Conservation (phyloP, 345 rosid genomes). For the Arabidopsis suecica region DNA sequence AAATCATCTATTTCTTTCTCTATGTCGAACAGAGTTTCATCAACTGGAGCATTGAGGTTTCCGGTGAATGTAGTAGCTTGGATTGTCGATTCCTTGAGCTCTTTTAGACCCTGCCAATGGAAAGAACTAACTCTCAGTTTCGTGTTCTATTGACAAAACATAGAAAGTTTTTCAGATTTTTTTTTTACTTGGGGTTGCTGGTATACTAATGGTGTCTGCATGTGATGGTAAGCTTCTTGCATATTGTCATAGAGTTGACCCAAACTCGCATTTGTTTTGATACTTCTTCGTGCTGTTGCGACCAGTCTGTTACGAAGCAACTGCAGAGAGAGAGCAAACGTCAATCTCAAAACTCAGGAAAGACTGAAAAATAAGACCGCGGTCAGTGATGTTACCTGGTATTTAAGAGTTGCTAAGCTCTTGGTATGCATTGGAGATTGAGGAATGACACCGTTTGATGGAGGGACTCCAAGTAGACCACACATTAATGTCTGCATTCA, state of each 20-base stretch:
- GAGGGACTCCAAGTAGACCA: conserved; percentile 94
- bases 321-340: conserved; percentile 49
- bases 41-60: conserved; percentile 82
- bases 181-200: conserved; percentile 57
- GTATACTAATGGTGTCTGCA: conserved; percentile 89
- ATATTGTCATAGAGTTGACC: conserved; percentile 81
- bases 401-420: conserved; percentile 89
- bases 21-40: conserved; percentile 80
- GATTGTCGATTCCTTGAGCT: conserved; percentile 87
- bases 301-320: conserved; percentile 82
- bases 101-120: conserved; percentile 73
- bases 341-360: conserved; percentile 11
- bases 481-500: conserved; percentile 72
- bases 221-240: conserved; percentile 82
- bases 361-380: neutral
- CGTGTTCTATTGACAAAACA: neutral
- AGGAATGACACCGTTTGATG: conserved; percentile 96
- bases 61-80: conserved; percentile 79
- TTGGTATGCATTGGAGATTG: conserved; percentile 99
- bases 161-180: neutral
- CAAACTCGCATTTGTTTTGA: conserved; percentile 71
- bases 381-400: conserved; percentile 63
- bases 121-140: conserved; percentile 25
- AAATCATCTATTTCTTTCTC: conserved; percentile 89
- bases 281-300: conserved; percentile 68